These are phyloP conservation scores for Boletus eberwhitei DNA, from an alignment of 768 basidiomycete species.

Conservation along the genomic window DNA sequence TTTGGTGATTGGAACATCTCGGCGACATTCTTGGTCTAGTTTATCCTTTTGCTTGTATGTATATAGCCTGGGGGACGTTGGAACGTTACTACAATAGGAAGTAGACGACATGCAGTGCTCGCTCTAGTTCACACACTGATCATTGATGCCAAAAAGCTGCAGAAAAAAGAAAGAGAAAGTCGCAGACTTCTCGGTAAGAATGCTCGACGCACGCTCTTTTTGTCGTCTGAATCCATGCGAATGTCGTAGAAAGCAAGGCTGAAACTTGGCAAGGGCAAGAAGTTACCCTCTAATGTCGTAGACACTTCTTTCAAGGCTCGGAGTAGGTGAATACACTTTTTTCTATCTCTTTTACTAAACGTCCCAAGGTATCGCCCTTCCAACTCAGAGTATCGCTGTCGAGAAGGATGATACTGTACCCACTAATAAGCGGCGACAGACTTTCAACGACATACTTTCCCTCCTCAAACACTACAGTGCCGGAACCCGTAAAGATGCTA, in stretches of 20 bases:
- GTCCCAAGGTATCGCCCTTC: slow-evolving; percentile 78
- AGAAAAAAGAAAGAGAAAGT: slow-evolving; percentile 87
- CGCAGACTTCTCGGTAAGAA: slow-evolving; percentile 76
- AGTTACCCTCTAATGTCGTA: slow-evolving; percentile 74
- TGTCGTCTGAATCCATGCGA: not conserved
- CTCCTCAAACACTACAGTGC: slow-evolving; percentile 84
- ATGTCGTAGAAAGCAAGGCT: slow-evolving; percentile 82
- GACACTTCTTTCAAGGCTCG: slow-evolving; percentile 96
- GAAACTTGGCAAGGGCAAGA: slow-evolving; percentile 95
- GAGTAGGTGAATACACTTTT: slow-evolving; percentile 49
- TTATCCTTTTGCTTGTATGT: slow-evolving; percentile 4
- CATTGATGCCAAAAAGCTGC: slow-evolving; percentile 74
- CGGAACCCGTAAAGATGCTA: slow-evolving; percentile 73
- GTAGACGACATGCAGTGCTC: not conserved
- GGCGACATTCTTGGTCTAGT: not conserved
- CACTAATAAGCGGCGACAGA: slow-evolving; percentile 72
- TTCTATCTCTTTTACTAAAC: slow-evolving; percentile 7
- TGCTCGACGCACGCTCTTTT: not conserved
- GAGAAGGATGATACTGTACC: slow-evolving; percentile 57
- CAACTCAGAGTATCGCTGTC: slow-evolving; percentile 71
- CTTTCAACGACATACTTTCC: slow-evolving; percentile 70
- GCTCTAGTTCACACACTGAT: not conserved
- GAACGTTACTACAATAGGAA: slow-evolving; percentile 9
- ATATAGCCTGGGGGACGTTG: not conserved
- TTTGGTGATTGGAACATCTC: slow-evolving; percentile 24